Evolutionary conservation across 352 stramenopile genomes (phyloP), one percentile per base, ranked within the genome.

Genomic region (Phytophthora pisi): DNA sequence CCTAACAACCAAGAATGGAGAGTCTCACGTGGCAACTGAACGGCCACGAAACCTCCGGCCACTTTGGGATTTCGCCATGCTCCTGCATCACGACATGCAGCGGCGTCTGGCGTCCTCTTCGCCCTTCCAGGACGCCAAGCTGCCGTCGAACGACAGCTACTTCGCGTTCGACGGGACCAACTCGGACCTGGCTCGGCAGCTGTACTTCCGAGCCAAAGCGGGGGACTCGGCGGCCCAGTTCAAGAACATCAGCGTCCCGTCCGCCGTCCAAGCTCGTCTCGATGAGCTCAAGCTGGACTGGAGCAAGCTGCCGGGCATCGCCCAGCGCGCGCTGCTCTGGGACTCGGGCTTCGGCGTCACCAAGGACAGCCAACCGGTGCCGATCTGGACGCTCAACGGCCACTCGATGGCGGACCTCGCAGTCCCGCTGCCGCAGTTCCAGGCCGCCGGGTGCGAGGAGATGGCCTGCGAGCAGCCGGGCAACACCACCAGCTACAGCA

Each of bases 311-410:
- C 26, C 50, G 1, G 65, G 64, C 1, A 56, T 73, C 36, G 59
- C 51, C 5, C 69, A 76, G 45, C 69, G 69, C 26, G 64, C 64
- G 1, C n/a, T 75, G 13, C 38, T 75, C 5, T 75, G 68, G 64
- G 68, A 75, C 51, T 57, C 57, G 3, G 68, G 68, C 5, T 75
- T 68, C 18, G 68, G 30, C 0, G 2, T 68, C 7, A 30, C 64
- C 5, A 16, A 56, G 3, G 23, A 57, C 38, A 51, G 59, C 9
- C 0, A 1, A 0, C 26, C 52, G 1, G 66, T 72, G 50, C 56
- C 72, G 36, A 68, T 75, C 15, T 72, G 54, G 45, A 63, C 68
- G 24, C 47, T 72, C 1, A 31, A 20, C 15, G 49, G 24, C 2
- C 45, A 58, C n/a, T 54, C 58, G 16, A 70, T 76, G 50, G 46